Evolutionary conservation across 352 stramenopile species (phyloP), one percentile per base, ranked within the genome.

Genomic region (Phytophthora sp.): DNA sequence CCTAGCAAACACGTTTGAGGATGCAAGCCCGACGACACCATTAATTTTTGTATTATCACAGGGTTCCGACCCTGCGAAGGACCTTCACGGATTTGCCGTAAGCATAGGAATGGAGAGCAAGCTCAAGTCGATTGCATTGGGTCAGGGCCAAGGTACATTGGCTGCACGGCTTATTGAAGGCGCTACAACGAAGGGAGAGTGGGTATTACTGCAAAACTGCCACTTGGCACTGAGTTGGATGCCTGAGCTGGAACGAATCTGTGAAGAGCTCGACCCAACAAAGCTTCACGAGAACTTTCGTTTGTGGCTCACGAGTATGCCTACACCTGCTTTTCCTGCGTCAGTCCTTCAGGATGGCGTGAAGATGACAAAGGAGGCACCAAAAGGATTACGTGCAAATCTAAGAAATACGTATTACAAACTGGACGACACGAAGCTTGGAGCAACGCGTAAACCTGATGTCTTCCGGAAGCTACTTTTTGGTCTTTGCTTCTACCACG

Each of bases 341-440:
- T 92, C 90, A 1, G 93, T 99, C n/a, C 82, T 99, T 8, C 96
- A 99, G 58, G 94, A 97, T 55, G 89, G 94, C 17, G 94, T 99
- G 8, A 99, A 99, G 62, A 98, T 99, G 91, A 99, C 96, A 2
- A 98, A 98, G 51, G 96, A 99, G 57, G 93, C 96, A 1, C 96
- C 96, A 0, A 98, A 98, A 41, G 96, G 96, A 0, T 43, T 98
- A 53, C 84, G 90, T 20, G 92, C 95, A 4, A 98, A 98, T 64
- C 74, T 98, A n/a, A 97, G 96, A 50, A 96, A 94, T 65, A 96
- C 92, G 15, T 98, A 98, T 54, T 97, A 94, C 77, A 98, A 98
- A 66, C 75, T 98, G 12, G 92, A 96, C 64, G 89, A 97, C 58
- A 72, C 88, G 7, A 77, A 77, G 13, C 75, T 98, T 4, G 68